Evolutionary conservation across 1,284 basidiomycete genomes (phyloP), one percentile per base, ranked within the genome.

Genomic region (Mrakiaceae sp.): DNA sequence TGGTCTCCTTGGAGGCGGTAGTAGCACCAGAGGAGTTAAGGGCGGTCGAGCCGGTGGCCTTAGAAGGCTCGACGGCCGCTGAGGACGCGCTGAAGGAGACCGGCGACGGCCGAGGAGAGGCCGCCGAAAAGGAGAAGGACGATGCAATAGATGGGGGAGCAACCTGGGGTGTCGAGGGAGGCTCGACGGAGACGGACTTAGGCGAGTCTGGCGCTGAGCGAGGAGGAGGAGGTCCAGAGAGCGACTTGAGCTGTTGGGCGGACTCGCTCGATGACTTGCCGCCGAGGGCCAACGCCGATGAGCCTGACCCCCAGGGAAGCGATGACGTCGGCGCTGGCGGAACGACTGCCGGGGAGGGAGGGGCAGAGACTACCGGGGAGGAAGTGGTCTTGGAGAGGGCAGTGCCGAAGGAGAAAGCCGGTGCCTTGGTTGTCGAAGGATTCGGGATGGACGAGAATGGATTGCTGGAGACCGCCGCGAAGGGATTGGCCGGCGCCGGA

Each of bases 371-470:
- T 43, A 16, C n/a, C 16, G 53, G n/a, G 27, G 27, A 27, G 27
- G 27, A 27, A 27, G 27, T 27, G 57, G 58, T 59, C 9, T 12
- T 44, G 16, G 42, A 10, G 42, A 16, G 42, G 12, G 57, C 55
- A 27, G 57, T 46, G 39, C 57, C 62, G 43, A 66, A 66, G 49
- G 56, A 47, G 57, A 66, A 66, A 53, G 43, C 60, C 51, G 50
- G 60, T 40, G 66, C 64, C n/a, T 58, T 66, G 58, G 67, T 63
- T 51, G 64, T 54, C 12, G 67, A 64, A 27, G 64, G 66, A 40
- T 54, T 58, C 27, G 60, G 48, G 10, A 50, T 63, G 11, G 68
- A 64, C 39, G 54, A 58, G 42, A 60, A 70, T 5, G 64, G 67
- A 52, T 66, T 69, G 48, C 51, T 58, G 12, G 68, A 66, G 39